Base-by-base conservation (phyloP, 208 protist genomes). In the Angomonas desouzai region DNA sequence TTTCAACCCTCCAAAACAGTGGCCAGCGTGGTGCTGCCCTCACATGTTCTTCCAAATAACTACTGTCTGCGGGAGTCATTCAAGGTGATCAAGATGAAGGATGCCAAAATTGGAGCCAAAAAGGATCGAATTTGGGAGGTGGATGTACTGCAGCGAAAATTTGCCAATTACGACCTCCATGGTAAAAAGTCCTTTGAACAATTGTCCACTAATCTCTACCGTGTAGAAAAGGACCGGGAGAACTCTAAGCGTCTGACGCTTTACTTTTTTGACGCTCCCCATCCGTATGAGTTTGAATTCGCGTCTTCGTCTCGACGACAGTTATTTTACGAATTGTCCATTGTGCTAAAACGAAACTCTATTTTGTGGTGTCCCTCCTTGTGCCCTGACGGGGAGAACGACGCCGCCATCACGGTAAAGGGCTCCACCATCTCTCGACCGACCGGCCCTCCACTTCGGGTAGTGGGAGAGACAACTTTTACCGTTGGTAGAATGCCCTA, bases 351-450 rank as follows among this genome's bases (percentile, higher is more conserved):
- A 18, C 82, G 80, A 32, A 83, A 85, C 70, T 79, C 82, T 28
- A 83, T 94, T 48, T 73, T 88, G 56, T 94, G 84, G 82, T 86
- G 77, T 45, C 88, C 84, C 0, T 78, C 82, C 1, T 71, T 91
- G 4, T 90, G 82, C 53, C 64, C 73, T 0, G 72, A 80, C 23
- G 68, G 72, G 23, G 79, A 89, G 33, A 79, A 81, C 55, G 82
- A 90, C 58, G 73, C 75, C 18, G 64, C 74, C 22, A 49, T 94
- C 34, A 79, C 78, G 16, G 70, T 94, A 3, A 68, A 77, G 1
- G 88, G 88, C 47, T 89, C 81, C n/a, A 90, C 84, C 0, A 79
- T 91, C 34, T 70, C 84, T 7, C 77, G 77, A 7, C 72, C 78
- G 0, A 76, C 71, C 48, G 60, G 56, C 23, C 48, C 33, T 3